Evolutionary conservation across 2,329 filamentous ascomycete genomes (phyloP).

Genomic region (Gaeumannomyces tritici): DNA sequence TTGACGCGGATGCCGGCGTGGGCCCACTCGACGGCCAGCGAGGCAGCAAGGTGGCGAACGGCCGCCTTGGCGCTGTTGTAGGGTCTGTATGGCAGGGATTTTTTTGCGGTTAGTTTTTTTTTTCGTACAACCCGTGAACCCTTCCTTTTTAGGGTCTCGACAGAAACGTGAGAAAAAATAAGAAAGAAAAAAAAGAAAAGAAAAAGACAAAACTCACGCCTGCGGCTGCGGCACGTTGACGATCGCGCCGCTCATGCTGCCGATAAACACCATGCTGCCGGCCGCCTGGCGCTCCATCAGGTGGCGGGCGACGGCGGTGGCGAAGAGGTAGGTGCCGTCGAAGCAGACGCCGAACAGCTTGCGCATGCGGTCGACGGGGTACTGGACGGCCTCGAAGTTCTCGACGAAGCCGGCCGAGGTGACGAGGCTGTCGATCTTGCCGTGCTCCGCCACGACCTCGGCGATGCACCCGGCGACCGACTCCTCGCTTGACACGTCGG

Average conservation of each 20-base stretch:
- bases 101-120: too few relatives aligned
- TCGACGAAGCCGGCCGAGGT: constrained; percentile 96
- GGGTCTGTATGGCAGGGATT: constrained; percentile 35
- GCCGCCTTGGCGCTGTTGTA: constrained; percentile 94
- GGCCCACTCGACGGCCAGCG: constrained; percentile 91
- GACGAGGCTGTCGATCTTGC: constrained; percentile 82
- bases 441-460: constrained; percentile 61
- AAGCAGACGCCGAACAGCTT: constrained; percentile 95
- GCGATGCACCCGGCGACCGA: constrained; percentile 67
- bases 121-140: too few relatives aligned
- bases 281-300: constrained; percentile 70
- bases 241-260: constrained; percentile 87
- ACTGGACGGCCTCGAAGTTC: constrained; percentile 86
- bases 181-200: background rate
- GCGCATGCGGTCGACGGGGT: constrained; percentile 82
- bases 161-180: too few relatives aligned
- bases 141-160: too few relatives aligned
- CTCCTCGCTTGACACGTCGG: constrained; percentile 72
- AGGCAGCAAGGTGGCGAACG: constrained; percentile 77
- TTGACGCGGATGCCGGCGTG: constrained; percentile 82
- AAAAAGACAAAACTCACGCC: constrained; percentile 35
- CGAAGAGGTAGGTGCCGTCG: constrained; percentile 83
- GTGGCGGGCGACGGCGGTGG: constrained; percentile 75
- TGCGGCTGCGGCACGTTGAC: constrained; percentile 95
- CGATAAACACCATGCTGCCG: constrained; percentile 89